Base-by-base conservation (phyloP, 768 basidiomycete species). In the Trametes elegans region DNA sequence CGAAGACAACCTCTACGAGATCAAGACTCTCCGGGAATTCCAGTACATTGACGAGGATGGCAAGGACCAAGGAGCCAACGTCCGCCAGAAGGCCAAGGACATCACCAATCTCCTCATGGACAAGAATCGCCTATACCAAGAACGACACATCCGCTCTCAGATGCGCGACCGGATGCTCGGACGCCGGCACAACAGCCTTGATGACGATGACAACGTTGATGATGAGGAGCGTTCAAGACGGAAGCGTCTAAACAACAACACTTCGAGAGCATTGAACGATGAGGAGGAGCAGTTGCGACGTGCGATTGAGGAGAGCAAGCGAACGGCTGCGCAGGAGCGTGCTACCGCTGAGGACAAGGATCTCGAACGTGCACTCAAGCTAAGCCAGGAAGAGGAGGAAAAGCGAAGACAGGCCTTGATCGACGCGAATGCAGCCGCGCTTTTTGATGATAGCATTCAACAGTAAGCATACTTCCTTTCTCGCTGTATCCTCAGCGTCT, bases 1-100 rank as follows among this genome's bases (percentile, higher is more conserved):
- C 77, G 85, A 84, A 43, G 93, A 98, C 68, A 98, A 98, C 68
- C 71, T 96, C 49, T 98, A 98, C 72, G 82, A 96, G 67, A 85
- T 98, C 82, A 98, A 98, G 79, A 98, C 95, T 0, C 83, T 98
- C 55, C 93, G 95, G 69, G 96, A 98, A 71, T 98, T 98, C 71
- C 95, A 98, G 65, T 95, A 88, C 68, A 72, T 93, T 49, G 96
- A 98, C 71, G 96, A 98, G 61, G 83, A 87, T 23, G 88, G 84
- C 27, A 91, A 91, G 67, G 96, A 98, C 69, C 90, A 94, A 63
- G 96, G 96, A 23, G 90, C 91, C 14, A 97, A 97, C 70, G 90
- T 94, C 16, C 84, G 92, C n/a, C 86, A 90, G 66, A 92, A 93
- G 69, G 96, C 96, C 2, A 97, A 96, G 69, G 95, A 97, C 63